Conservation (phyloP, 2,329 filamentous ascomycete genomes). For the Parastagonospora avenae region DNA sequence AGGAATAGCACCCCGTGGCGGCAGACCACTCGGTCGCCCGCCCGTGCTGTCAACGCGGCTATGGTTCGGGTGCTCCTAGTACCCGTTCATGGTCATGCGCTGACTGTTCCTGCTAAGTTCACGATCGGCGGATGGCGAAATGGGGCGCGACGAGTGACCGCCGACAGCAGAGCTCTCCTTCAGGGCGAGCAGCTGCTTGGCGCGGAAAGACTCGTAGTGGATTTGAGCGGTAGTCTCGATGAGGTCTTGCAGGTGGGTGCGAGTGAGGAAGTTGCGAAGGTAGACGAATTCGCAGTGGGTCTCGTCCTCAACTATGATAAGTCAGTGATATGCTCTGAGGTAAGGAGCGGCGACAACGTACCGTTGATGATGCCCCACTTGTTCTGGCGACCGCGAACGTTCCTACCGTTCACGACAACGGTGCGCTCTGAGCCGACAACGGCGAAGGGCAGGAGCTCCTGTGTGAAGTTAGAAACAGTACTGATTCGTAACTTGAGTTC, state of each 20-base stretch:
- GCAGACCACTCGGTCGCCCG: conserved; percentile 26
- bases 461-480: conserved; percentile 40
- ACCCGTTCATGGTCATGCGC: conserved; percentile 98
- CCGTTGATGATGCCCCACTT: conserved; percentile 97
- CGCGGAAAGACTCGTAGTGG: conserved; percentile 99
- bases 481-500: background rate
- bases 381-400: conserved; percentile 97
- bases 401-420: conserved; percentile 96
- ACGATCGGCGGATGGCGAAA: conserved; percentile 91
- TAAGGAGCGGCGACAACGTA: conserved; percentile 11
- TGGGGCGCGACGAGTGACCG: conserved; percentile 80
- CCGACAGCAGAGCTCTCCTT: conserved; percentile 96
- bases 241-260: conserved; percentile 96
- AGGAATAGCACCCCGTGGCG: conserved; percentile 20
- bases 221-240: conserved; percentile 99
- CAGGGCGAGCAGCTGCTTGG: conserved; percentile 95
- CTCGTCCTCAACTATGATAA: conserved; percentile 80
- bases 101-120: conserved; percentile 97
- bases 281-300: conserved; percentile 99
- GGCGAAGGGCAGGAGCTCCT: conserved; percentile 95
- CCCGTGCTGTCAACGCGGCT: conserved; percentile 39
- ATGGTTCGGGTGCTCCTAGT: conserved; percentile 62
- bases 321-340: conserved; percentile 16
- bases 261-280: conserved; percentile 96
- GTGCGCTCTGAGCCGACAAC: conserved; percentile 98